Conservation (phyloP, 2,329 filamentous ascomycete species). For the Orbilia oligospora region DNA sequence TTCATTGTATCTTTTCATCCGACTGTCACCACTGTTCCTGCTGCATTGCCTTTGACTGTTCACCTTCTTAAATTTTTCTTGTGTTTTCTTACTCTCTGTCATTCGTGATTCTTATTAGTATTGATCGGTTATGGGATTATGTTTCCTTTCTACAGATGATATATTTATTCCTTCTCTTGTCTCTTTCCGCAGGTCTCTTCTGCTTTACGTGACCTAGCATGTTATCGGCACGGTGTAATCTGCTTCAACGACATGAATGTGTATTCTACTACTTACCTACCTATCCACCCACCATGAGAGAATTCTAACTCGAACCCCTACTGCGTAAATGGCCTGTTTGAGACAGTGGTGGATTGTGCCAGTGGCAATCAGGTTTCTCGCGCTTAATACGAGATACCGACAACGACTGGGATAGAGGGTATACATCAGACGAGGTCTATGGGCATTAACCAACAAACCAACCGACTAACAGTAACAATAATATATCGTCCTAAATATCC, state of each 20-base stretch:
- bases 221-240: not conserved
- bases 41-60: not conserved
- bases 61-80: not conserved
- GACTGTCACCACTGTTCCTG: not conserved
- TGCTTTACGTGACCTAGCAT: not conserved
- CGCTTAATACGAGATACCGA: too few relatives aligned
- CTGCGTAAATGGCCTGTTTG: not conserved
- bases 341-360: not conserved
- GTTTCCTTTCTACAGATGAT: not conserved
- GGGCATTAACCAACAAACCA: not conserved
- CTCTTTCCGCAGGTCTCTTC: not conserved
- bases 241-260: not conserved
- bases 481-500: not conserved
- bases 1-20: not conserved
- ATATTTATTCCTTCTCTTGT: not conserved
- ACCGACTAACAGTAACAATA: not conserved
- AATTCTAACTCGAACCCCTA: not conserved
- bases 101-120: not conserved
- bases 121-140: not conserved
- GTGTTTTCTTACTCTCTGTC: not conserved
- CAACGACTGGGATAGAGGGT: too few relatives aligned
- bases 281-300: not conserved
- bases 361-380: not conserved
- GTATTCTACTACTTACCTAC: not conserved
- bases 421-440: not conserved